Percentiles rank a stretch among this genome's conserved stretches.
These are phyloP conservation scores for Afroboletus lepidellus DNA, from an alignment of 1,284 basidiomycete genomes.

Conservation along the genomic window DNA sequence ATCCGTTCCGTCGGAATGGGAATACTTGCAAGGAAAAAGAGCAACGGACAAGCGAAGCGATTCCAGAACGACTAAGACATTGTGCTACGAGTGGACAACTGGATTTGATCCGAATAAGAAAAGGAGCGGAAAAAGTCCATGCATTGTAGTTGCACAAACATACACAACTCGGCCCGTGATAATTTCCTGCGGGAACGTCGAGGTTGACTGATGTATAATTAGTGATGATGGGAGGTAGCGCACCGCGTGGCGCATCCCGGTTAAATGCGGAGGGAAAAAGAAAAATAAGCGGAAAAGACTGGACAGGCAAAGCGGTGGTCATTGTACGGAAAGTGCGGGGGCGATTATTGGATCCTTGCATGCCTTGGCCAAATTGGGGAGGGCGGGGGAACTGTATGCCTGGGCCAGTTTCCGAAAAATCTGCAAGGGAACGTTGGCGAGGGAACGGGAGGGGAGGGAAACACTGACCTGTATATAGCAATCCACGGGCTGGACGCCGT, in stretches of 20 bases:
- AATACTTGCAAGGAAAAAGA: not conserved
- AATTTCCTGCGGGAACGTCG: constrained; percentile 17
- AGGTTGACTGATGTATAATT: constrained; percentile 13
- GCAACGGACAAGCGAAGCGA: not conserved
- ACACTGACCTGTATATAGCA: constrained; percentile 65
- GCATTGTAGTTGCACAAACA: constrained; percentile 15
- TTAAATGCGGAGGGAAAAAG: constrained; percentile 5
- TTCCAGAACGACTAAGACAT: constrained; percentile 5
- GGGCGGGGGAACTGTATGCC: constrained; percentile 7
- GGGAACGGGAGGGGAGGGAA: not conserved
- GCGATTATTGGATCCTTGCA: constrained; percentile 23
- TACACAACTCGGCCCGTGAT: constrained; percentile 13
- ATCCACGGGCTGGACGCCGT: constrained; percentile 70
- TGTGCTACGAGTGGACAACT: constrained; percentile 5
- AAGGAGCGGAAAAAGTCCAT: constrained; percentile 15
- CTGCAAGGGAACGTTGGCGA: constrained; percentile 7
- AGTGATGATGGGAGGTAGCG: constrained; percentile 12
- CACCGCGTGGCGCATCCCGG: constrained; percentile 19
- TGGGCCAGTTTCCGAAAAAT: constrained; percentile 34
- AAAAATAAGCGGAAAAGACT: not conserved
- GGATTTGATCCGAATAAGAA: constrained; percentile 10
- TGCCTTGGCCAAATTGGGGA: constrained; percentile 7
- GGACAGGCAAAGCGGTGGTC: constrained; percentile 7
- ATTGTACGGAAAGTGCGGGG: constrained; percentile 23
- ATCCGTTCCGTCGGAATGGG: not conserved